phyloP scores from a whole-genome alignment of 1,284 basidiomycete genomes.

The Moesziomyces sp. region DNA sequence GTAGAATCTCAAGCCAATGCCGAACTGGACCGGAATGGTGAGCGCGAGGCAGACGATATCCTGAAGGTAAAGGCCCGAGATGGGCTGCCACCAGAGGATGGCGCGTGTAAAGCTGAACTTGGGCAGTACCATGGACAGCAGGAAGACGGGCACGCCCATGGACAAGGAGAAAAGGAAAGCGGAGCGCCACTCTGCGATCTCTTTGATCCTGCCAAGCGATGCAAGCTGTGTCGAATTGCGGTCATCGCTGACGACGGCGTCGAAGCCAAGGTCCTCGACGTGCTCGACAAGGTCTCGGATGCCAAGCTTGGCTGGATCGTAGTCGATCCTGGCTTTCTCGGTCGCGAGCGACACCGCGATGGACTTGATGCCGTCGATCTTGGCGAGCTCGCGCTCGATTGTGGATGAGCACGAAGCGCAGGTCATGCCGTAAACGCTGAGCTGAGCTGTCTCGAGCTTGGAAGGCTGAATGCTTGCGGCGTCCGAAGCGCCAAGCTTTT shows the following conservation, averaged over 20 bases:
- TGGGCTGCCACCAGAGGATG: constrained; percentile 60
- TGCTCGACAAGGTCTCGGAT: constrained; percentile 58
- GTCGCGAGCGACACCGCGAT: constrained; percentile 56
- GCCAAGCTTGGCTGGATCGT: constrained; percentile 48
- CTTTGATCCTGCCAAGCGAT: constrained; percentile 89
- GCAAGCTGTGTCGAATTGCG: constrained; percentile 86
- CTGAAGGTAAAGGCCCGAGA: constrained; percentile 76
- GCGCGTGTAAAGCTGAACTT: constrained; percentile 69
- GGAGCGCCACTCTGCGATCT: constrained; percentile 87
- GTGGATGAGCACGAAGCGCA: constrained; percentile 82
- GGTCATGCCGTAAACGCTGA: constrained; percentile 90
- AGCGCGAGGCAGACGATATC: constrained; percentile 84
- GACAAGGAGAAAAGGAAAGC: constrained; percentile 80
- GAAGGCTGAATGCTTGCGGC: background rate
- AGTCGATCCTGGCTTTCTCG: constrained; percentile 57
- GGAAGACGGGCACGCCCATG: constrained; percentile 92
- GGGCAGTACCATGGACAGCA: constrained; percentile 87
- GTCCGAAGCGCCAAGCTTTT: constrained; percentile 3
- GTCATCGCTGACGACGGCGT: constrained; percentile 84
- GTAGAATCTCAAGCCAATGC: constrained; percentile 89
- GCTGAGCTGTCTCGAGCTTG: constrained; percentile 49
- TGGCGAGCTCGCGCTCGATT: constrained; percentile 81
- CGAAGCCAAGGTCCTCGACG: constrained; percentile 84
- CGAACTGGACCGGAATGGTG: constrained; percentile 92
- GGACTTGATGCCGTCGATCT: constrained; percentile 67